These are phyloP conservation scores for Mycena alexandri DNA, from an alignment of 768 basidiomycete species.

Conservation along the genomic window DNA sequence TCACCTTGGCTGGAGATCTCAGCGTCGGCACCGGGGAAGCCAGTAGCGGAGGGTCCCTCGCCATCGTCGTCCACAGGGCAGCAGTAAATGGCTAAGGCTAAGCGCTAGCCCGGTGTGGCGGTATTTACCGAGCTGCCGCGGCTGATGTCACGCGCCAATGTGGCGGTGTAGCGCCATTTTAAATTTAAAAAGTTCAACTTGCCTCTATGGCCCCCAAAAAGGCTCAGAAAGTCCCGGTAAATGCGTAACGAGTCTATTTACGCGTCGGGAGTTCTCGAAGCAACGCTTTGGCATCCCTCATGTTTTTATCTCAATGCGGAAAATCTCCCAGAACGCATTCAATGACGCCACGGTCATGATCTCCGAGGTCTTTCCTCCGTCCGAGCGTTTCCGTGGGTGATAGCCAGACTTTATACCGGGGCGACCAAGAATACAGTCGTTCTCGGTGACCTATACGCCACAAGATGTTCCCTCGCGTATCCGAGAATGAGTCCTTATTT, in stretches of 20 bases:
- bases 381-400: not conserved
- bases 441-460: no score
- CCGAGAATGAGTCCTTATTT: no score
- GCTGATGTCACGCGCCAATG: slow-evolving; percentile 18
- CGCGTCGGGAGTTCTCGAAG: not conserved
- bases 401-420: no score
- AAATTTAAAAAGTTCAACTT: no score
- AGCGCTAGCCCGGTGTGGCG: no score
- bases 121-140: slow-evolving; percentile 1
- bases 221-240: not conserved
- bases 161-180: no score
- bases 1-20: slow-evolving; percentile 58
- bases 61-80: slow-evolving; percentile 52
- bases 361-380: not conserved
- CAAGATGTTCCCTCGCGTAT: no score
- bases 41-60: slow-evolving; percentile 60
- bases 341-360: slow-evolving; percentile 8
- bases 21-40: slow-evolving; percentile 57
- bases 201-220: no score
- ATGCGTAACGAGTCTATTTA: not conserved
- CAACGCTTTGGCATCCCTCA: not conserved
- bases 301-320: slow-evolving; percentile 13
- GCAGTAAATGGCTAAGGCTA: not conserved
- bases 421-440: no score
- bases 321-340: slow-evolving; percentile 4